Evolutionary conservation across 345 rosid genomes (phyloP), one percentile per base, ranked within the genome.

Genomic region (Hypericum perforatum): DNA sequence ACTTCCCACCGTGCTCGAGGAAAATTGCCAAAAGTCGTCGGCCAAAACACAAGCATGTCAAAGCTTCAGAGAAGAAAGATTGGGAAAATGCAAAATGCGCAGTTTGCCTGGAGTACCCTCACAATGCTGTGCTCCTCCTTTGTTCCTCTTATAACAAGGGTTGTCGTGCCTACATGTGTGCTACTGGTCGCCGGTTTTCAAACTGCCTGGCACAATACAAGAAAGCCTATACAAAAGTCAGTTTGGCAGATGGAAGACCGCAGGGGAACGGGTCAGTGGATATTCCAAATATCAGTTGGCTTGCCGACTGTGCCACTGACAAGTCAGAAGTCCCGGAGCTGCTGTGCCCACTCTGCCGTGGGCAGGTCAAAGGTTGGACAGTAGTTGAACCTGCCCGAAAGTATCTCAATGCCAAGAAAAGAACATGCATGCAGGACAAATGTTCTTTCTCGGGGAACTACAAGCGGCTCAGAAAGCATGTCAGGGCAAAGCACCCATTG

Each of bases 131-230:
- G 22, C 89, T 87, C 16, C 84, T 91, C 10, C 75, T 85, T 9
- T 82, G 95, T 62, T 85, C 92, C 41, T 87, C 98, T 0, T 78
- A 84, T 46, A 72, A 79, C 66, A 82, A 86, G 60, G 96, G 98
- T 10, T 91, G 98, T 13, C 95, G 89, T 42, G 89, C 87, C 29
- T 91, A 91, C 64, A 91, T 91, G 89, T 91, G 98, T 63, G 88
- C 91, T 14, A 91, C 98, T 1, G 73, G 95, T 66, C 74, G 67
- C 43, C 89, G 87, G 40, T 84, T 73, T 52, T 84, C 96, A 43
- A 84, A 91, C 60, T 87, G 92, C 61, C 88, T 91, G 47, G 92
- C 84, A 7, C 98, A 87, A 41, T 91, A 81, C 71, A 76, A 72
- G 79, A 84, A 84, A 49, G 85, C 95, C 0, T 86, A 78, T 63